A percentile compares a stretch with the other conserved stretches of the same genome.
Conservation (phyloP, 2,329 filamentous ascomycete genomes). For the Claviceps pazoutovae region DNA sequence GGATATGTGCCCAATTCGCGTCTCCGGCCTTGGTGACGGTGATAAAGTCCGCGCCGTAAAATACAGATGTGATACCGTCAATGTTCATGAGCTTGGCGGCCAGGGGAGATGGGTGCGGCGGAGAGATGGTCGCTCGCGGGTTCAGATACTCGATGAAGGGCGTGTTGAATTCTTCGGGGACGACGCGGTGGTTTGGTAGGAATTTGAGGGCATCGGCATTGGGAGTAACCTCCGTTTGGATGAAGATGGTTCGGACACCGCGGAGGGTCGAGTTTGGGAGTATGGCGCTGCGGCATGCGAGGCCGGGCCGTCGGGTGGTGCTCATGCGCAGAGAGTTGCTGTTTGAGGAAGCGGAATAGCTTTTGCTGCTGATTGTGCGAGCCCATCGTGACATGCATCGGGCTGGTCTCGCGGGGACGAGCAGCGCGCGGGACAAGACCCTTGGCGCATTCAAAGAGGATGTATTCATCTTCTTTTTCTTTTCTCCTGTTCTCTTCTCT, state of each 20-base stretch:
- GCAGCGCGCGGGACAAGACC: conserved; percentile 12
- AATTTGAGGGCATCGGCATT: conserved; percentile 97
- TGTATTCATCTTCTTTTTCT: conserved; percentile 10
- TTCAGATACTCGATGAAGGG: conserved; percentile 86
- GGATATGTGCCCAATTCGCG: conserved; percentile 86
- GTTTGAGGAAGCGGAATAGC: neutral
- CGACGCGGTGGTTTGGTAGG: conserved; percentile 73
- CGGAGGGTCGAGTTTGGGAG: conserved; percentile 6
- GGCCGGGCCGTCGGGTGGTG: conserved; percentile 6
- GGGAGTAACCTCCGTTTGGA: conserved; percentile 89
- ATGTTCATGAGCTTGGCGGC: conserved; percentile 84
- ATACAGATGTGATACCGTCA: conserved; percentile 87
- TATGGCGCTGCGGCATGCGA: conserved; percentile 5
- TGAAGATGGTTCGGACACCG: conserved; percentile 70
- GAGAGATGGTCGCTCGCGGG: conserved; percentile 74
- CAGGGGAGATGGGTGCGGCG: conserved; percentile 80
- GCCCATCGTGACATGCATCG: conserved; percentile 13
- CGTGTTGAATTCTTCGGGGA: conserved; percentile 58
- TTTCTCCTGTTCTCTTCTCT: neutral
- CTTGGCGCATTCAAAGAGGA: conserved; percentile 10
- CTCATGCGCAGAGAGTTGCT: neutral
- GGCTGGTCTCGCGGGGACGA: conserved; percentile 12
- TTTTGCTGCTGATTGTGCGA: conserved; percentile 8
- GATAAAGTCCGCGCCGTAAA: conserved; percentile 92
- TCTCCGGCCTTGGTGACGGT: conserved; percentile 85